These are phyloP conservation scores for Aspergillus novoparasiticus DNA, from an alignment of 2,329 filamentous ascomycete genomes.

Conservation along the genomic window DNA sequence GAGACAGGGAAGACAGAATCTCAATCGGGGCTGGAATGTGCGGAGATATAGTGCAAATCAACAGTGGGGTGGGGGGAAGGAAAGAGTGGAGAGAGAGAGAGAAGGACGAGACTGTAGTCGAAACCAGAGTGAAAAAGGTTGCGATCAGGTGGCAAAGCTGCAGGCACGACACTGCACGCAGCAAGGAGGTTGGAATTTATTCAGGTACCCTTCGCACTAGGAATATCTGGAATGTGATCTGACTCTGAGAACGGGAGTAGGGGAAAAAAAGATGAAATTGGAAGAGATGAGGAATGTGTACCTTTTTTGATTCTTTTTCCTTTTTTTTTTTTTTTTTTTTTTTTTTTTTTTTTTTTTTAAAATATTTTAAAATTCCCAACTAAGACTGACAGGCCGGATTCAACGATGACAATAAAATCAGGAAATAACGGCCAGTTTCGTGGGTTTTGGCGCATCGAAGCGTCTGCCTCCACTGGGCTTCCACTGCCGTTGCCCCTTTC, in stretches of 20 bases:
- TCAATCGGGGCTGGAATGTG: neutral
- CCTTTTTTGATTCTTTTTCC: neutral
- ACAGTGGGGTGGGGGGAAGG: neutral
- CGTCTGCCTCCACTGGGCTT: no score
- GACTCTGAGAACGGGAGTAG: neutral
- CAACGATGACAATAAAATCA: neutral
- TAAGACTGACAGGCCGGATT: neutral
- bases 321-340: neutral
- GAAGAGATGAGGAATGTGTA: neutral
- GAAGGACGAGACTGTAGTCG: neutral
- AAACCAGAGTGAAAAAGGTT: neutral
- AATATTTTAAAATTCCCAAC: neutral
- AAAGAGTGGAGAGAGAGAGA: neutral
- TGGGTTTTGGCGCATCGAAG: neutral
- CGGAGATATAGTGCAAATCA: constrained; percentile 2
- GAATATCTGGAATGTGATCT: neutral
- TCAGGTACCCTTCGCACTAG: neutral
- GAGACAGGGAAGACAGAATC: neutral
- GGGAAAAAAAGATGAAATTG: neutral
- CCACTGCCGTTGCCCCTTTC: neutral
- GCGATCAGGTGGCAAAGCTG: neutral
- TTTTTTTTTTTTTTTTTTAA: neutral
- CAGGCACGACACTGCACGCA: neutral
- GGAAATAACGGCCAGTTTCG: neutral
- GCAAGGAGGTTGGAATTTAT: neutral